These are phyloP conservation scores for Persicaria maculosa DNA, from an alignment of 148 eudicot species.

Conservation along the genomic window DNA sequence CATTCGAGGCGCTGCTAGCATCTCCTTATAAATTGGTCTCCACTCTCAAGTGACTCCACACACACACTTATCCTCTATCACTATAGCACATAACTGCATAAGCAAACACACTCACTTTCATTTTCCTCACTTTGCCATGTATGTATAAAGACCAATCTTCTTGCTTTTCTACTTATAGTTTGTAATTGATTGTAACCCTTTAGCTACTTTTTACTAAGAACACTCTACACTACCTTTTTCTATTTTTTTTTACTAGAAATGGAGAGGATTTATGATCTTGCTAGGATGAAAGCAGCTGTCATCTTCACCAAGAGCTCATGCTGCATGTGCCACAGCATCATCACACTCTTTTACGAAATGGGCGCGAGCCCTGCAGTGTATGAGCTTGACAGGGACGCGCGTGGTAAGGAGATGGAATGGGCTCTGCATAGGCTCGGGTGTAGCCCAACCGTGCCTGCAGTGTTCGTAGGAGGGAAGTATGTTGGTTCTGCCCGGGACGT, in stretches of 20 bases:
- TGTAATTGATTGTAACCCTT: not conserved
- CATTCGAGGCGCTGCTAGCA: not conserved
- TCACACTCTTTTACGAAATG: conserved; percentile 59
- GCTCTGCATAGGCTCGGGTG: conserved; percentile 58
- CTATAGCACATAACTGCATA: not conserved
- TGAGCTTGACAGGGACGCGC: conserved; percentile 66
- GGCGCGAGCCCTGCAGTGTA: conserved; percentile 47
- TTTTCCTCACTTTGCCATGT: not conserved
- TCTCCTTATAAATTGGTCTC: conserved; percentile 11
- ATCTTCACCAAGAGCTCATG: conserved; percentile 76
- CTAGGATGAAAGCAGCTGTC: conserved; percentile 18
- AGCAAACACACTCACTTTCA: not conserved
- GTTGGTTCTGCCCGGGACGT: conserved; percentile 48
- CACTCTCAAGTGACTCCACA: not conserved
- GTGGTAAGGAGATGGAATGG: conserved; percentile 70
- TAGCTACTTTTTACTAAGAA: not conserved
- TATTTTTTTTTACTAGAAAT: not conserved
- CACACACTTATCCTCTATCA: not conserved
- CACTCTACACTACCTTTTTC: not conserved
- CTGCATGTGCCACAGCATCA: not conserved
- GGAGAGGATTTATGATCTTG: conserved; percentile 7
- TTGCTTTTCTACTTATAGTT: not conserved
- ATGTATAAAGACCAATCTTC: not conserved
- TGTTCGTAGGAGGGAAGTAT: conserved; percentile 38
- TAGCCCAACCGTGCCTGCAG: conserved; percentile 47